Evolutionary conservation across 257 asterid species (phyloP).

Genomic region (Plantago ovata): DNA sequence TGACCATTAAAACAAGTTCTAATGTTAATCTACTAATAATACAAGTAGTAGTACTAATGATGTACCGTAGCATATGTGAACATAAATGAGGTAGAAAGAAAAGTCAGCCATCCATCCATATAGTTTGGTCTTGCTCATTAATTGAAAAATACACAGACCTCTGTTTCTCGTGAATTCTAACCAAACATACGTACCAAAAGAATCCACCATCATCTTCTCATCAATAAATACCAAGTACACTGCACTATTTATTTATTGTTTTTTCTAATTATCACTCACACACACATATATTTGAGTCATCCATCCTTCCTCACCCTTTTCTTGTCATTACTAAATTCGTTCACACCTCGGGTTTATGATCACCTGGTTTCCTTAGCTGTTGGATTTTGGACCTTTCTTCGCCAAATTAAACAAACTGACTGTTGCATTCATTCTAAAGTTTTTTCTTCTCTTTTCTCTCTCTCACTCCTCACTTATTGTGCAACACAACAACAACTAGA

Average conservation of each 20-base stretch:
- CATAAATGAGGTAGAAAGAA: constrained; percentile 9
- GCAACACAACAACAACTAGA: background rate
- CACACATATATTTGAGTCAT: too few species aligned
- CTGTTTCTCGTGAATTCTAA: constrained; percentile 56
- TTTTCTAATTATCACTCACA: constrained; percentile 16
- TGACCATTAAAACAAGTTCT: constrained; percentile 10
- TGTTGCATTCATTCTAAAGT: constrained; percentile 8
- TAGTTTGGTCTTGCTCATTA: constrained; percentile 18
- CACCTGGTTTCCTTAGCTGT: constrained; percentile 1
- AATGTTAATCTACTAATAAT: too few species aligned
- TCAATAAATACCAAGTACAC: too few species aligned
- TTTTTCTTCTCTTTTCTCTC: constrained; percentile 8
- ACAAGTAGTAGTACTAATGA: too few species aligned
- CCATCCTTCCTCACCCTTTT: constrained; percentile 2
- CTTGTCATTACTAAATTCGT: constrained; percentile 14
- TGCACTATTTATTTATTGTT: too few species aligned
- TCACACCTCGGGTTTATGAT: constrained; percentile 30
- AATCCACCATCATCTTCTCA: constrained; percentile 16
- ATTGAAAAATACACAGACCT: constrained; percentile 13
- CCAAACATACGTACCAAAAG: constrained; percentile 24
- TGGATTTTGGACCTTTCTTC: background rate
- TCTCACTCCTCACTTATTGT: background rate
- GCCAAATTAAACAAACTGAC: constrained; percentile 1
- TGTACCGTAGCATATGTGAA: too few species aligned
- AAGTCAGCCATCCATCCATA: constrained; percentile 45